Conservation (phyloP, 225 moss, liverwort and hornwort species). For the Bryoerythrophyllum caledonicum region DNA sequence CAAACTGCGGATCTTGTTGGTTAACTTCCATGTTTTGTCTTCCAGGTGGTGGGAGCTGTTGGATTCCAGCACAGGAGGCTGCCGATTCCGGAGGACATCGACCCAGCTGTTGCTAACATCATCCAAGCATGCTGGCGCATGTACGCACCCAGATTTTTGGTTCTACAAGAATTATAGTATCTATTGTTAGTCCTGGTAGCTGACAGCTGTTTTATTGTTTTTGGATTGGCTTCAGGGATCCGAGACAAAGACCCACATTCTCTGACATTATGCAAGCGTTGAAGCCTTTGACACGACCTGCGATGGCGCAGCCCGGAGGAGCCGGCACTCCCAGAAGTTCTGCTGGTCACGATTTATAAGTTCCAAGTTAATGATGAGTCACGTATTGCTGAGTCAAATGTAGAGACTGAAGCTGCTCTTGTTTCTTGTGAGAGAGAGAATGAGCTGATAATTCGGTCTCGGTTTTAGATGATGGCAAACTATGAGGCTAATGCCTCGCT, state of each 20-base stretch:
- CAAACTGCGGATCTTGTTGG: background rate
- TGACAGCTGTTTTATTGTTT: background rate
- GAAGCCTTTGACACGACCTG: constrained; percentile 59
- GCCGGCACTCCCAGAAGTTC: constrained; percentile 24
- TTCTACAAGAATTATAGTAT: background rate
- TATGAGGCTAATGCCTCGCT: constrained; percentile 36
- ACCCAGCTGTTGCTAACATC: constrained; percentile 62
- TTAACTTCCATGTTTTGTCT: background rate
- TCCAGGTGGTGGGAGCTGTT: constrained; percentile 95
- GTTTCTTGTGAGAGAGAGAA: constrained; percentile 14
- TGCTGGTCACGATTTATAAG: constrained; percentile 28
- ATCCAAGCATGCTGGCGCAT: constrained; percentile 96
- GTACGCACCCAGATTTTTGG: constrained; percentile 39
- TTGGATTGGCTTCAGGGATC: constrained; percentile 42
- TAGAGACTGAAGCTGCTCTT: constrained; percentile 11
- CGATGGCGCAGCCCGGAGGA: constrained; percentile 39
- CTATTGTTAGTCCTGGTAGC: background rate
- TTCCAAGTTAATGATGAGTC: background rate
- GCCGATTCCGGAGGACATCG: constrained; percentile 67
- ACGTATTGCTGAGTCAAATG: constrained; percentile 25
- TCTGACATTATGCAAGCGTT: constrained; percentile 65
- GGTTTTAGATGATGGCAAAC: constrained; percentile 25
- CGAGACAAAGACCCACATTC: constrained; percentile 57
- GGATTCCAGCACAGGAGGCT: constrained; percentile 93
- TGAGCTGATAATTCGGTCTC: constrained; percentile 19